Evolutionary conservation across 768 basidiomycete genomes (phyloP).

Genomic region (Goffeauzyma gilvescens): DNA sequence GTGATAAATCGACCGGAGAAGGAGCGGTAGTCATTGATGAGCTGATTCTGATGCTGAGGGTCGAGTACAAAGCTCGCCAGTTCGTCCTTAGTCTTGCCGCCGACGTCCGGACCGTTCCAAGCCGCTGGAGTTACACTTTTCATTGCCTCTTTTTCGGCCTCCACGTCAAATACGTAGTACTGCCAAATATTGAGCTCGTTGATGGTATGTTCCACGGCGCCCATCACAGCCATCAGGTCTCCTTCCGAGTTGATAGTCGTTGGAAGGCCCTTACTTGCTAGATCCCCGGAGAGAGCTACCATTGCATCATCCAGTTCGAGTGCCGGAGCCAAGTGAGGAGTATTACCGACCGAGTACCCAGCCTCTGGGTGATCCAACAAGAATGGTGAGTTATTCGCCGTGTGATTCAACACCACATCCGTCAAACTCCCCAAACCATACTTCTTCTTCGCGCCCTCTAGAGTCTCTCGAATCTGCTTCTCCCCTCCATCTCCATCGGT

Average conservation of each 20-base stretch:
- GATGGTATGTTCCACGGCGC: conserved; percentile 44
- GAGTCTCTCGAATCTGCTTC: conserved; percentile 43
- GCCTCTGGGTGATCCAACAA: conserved; percentile 85
- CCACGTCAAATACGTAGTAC: conserved; percentile 72
- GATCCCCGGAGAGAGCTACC: conserved; percentile 53
- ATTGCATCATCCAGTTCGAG: conserved; percentile 78
- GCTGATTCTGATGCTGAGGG: conserved; percentile 41
- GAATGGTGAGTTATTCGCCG: conserved; percentile 85
- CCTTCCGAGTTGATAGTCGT: conserved; percentile 43
- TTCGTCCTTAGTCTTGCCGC: conserved; percentile 31
- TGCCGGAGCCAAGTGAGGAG: conserved; percentile 80
- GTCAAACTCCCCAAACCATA: conserved; percentile 77
- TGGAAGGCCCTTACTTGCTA: conserved; percentile 52
- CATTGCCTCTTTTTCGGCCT: conserved; percentile 45
- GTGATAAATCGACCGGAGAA: conserved; percentile 46
- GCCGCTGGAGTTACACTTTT: too few species aligned
- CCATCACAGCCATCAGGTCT: conserved; percentile 52
- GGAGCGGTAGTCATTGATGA: conserved; percentile 43
- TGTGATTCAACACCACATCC: conserved; percentile 94
- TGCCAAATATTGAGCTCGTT: conserved; percentile 67
- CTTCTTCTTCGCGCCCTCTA: conserved; percentile 57
- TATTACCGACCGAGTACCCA: conserved; percentile 75
- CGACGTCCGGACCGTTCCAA: too few species aligned
- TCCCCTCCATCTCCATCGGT: conserved; percentile 38
- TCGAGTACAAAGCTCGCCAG: conserved; percentile 46